Conservation (phyloP, 805 yeast genomes). For the Hanseniaspora valbyensis region DNA sequence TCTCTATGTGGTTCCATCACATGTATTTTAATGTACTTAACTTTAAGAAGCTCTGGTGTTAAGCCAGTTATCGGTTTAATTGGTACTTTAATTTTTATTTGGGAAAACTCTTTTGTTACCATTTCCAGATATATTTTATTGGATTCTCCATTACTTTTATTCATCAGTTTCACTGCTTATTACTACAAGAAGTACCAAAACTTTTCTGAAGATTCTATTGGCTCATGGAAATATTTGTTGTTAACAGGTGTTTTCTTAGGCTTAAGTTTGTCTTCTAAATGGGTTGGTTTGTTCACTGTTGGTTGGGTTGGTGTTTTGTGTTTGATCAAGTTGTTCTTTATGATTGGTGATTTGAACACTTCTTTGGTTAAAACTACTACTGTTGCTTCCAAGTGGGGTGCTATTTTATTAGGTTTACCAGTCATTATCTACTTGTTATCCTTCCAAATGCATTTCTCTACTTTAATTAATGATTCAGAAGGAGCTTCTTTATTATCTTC, state of each 20-base stretch:
- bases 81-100: constrained; percentile 44
- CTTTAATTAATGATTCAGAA: constrained; percentile 52
- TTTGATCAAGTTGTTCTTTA: constrained; percentile 54
- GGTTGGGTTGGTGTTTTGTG: constrained; percentile 65
- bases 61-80: constrained; percentile 50
- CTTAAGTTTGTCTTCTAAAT: constrained; percentile 60
- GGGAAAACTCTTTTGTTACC: constrained; percentile 60
- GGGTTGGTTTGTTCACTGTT: constrained; percentile 76
- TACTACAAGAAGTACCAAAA: constrained; percentile 56
- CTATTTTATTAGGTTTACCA: constrained; percentile 49
- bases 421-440: constrained; percentile 41
- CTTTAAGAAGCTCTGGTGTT: constrained; percentile 62
- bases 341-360: constrained; percentile 57
- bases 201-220: constrained; percentile 46
- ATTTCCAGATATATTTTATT: constrained; percentile 64
- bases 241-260: constrained; percentile 65
- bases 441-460: constrained; percentile 53
- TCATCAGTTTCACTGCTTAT: constrained; percentile 61
- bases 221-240: constrained; percentile 49
- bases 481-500: constrained; percentile 64
- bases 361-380: constrained; percentile 34
- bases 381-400: constrained; percentile 43
- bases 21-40: constrained; percentile 51
- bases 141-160: constrained; percentile 66
- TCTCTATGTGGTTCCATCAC: constrained; percentile 61